Percentiles rank a stretch among this genome's conserved stretches.
Conservation (phyloP, 306 rosid genomes). For the Lagenaria siceraria region DNA sequence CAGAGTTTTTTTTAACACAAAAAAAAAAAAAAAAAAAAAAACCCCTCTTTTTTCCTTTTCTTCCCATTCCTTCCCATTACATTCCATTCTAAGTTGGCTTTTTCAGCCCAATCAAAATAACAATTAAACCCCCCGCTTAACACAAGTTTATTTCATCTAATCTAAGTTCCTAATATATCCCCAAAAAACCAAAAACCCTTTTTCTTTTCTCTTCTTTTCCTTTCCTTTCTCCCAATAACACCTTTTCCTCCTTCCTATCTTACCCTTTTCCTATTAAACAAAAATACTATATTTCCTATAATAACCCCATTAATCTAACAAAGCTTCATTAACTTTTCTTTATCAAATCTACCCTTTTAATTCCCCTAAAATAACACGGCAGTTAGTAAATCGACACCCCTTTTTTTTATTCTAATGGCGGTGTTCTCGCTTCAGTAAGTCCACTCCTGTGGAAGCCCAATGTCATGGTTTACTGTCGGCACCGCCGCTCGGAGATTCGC, state of each 20-base stretch:
- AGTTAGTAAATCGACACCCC: not conserved
- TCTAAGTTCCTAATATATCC: not conserved
- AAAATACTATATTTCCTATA: constrained; percentile 10
- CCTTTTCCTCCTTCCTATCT: not conserved
- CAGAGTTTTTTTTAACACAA: not conserved
- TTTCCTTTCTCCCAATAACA: not conserved
- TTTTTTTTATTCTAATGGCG: not conserved
- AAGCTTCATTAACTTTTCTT: not conserved
- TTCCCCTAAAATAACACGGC: not conserved
- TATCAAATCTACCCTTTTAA: not conserved
- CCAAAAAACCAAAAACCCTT: not conserved
- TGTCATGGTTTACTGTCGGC: constrained; percentile 28
- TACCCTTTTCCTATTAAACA: not conserved
- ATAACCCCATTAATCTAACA: constrained; percentile 5
- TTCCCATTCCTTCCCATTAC: not conserved
- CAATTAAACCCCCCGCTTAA: not conserved
- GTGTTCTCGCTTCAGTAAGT: not conserved
- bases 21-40: not conserved
- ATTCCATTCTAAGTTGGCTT: not conserved
- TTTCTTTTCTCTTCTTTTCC: not conserved
- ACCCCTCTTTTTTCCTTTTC: not conserved
- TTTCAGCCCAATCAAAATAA: constrained; percentile 2
- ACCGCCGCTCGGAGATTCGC: constrained; percentile 13
- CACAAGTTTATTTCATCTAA: constrained; percentile 6
- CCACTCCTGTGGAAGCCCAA: constrained; percentile 55